These are phyloP conservation scores for Talaromyces pinophilus DNA, from an alignment of 2,329 filamentous ascomycete genomes.

Conservation along the genomic window DNA sequence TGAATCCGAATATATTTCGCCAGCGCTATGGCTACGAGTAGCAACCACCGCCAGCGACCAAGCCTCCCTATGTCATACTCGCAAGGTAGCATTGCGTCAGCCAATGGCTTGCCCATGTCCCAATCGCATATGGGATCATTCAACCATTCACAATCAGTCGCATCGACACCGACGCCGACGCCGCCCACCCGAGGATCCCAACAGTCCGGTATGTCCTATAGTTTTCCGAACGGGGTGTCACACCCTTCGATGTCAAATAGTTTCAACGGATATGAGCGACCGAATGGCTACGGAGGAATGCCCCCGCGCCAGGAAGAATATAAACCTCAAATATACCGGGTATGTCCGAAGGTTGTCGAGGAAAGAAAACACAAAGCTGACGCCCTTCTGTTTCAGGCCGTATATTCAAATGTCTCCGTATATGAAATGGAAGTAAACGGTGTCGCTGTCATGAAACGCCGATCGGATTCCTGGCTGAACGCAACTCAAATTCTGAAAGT, in stretches of 20 bases:
- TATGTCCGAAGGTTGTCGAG: constrained; percentile 28
- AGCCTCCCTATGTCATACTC: constrained; percentile 42
- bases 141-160: constrained; percentile 48
- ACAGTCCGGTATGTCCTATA: constrained; percentile 45
- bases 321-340: constrained; percentile 52
- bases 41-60: constrained; percentile 32
- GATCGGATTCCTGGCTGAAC: constrained; percentile 94
- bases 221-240: constrained; percentile 40
- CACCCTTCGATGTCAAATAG: constrained; percentile 31
- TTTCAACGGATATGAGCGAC: constrained; percentile 45
- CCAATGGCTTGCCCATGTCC: constrained; percentile 42
- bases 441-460: constrained; percentile 91
- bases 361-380: neutral
- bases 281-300: constrained; percentile 43
- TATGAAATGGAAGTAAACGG: constrained; percentile 98
- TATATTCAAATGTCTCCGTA: constrained; percentile 92
- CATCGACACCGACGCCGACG: constrained; percentile 49
- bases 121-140: constrained; percentile 46
- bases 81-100: constrained; percentile 41
- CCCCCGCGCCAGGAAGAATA: constrained; percentile 43
- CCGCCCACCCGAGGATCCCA: constrained; percentile 45
- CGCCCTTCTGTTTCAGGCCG: constrained; percentile 58
- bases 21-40: constrained; percentile 35
- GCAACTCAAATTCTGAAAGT: constrained; percentile 98
- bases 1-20: constrained; percentile 14